phyloP scores from a whole-genome alignment of 78 protist genomes.

The Dictyostelium discoideum region DNA sequence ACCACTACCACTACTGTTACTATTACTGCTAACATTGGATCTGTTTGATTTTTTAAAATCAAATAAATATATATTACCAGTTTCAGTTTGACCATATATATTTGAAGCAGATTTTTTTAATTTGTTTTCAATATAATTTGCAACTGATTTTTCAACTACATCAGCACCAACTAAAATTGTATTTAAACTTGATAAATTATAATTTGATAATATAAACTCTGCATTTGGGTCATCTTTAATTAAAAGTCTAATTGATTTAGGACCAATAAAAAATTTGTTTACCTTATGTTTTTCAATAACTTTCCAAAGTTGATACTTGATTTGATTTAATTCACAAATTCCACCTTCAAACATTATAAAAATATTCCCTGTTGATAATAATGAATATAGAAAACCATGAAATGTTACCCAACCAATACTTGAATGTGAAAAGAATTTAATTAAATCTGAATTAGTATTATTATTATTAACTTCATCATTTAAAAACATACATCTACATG shows the following conservation, averaged over 20 bases:
- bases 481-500: background rate
- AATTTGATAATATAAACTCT: background rate
- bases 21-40: too few species aligned
- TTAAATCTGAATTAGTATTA: too few species aligned
- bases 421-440: background rate
- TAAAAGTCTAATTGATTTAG: background rate
- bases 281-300: constrained; percentile 38
- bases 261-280: background rate
- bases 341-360: constrained; percentile 72
- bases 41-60: too few species aligned
- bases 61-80: background rate
- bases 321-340: constrained; percentile 30
- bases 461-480: too few species aligned
- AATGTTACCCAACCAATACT: constrained; percentile 83
- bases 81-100: background rate
- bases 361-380: constrained; percentile 21
- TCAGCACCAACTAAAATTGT: background rate
- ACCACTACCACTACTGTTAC: too few species aligned
- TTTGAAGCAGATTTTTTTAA: background rate
- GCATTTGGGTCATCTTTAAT: background rate
- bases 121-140: background rate
- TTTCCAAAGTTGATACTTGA: constrained; percentile 45
- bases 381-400: background rate
- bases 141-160: background rate
- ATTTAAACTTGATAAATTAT: background rate